A percentile compares a stretch with the other conserved stretches of the same genome.
Conservation (phyloP, 805 yeast species). For the Tetrapisispora fleetii region DNA sequence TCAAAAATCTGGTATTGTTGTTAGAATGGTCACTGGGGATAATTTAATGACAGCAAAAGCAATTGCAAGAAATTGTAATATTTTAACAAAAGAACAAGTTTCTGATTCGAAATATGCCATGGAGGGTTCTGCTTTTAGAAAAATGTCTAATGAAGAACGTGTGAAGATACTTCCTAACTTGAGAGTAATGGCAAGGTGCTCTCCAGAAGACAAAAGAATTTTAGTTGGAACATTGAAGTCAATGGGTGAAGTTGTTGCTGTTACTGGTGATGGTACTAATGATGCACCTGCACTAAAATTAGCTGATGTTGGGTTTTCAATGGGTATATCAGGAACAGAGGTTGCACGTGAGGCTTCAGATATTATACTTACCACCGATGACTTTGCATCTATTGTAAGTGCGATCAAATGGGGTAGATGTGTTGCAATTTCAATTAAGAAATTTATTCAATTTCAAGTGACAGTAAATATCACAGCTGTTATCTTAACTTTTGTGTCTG, state of each 20-base stretch:
- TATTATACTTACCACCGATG: conserved; percentile 86
- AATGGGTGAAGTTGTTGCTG: conserved; percentile 92
- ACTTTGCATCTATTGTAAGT: conserved; percentile 86
- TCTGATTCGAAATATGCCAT: conserved; percentile 53
- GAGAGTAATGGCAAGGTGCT: conserved; percentile 83
- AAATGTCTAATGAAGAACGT: conserved; percentile 49
- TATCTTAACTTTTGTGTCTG: conserved; percentile 81
- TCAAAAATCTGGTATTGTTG: conserved; percentile 83
- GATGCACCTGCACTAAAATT: conserved; percentile 97
- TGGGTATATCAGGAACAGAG: conserved; percentile 98
- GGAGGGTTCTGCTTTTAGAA: conserved; percentile 90
- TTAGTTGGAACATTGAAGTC: conserved; percentile 72
- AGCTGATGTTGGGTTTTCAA: conserved; percentile 91
- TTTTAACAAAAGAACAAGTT: conserved; percentile 39
- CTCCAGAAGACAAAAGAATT: conserved; percentile 89
- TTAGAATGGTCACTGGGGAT: conserved; percentile 98
- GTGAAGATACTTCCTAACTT: conserved; percentile 56
- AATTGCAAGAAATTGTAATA: conserved; percentile 80
- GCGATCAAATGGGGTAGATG: conserved; percentile 99
- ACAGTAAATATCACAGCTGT: conserved; percentile 98
- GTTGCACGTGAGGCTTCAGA: conserved; percentile 97
- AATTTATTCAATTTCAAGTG: conserved; percentile 91
- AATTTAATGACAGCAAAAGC: conserved; percentile 86
- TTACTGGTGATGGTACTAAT: conserved; percentile 98
- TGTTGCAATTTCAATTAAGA: conserved; percentile 86